A percentile compares a stretch with the other conserved stretches of the same genome.
phyloP scores from a whole-genome alignment of 2,329 filamentous ascomycete species.

The Xylariaceae sp. region DNA sequence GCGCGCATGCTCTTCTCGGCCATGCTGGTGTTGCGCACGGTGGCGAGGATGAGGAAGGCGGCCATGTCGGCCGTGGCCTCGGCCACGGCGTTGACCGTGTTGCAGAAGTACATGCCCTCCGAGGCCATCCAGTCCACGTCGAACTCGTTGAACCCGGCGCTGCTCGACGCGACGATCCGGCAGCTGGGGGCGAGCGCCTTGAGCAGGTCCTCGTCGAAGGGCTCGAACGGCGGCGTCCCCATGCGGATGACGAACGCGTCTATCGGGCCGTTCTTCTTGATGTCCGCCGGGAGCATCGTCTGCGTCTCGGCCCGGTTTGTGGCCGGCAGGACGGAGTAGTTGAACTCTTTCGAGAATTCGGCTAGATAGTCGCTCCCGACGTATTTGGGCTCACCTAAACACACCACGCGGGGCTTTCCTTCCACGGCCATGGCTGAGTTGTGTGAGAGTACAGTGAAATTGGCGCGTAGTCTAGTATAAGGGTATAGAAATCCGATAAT shows the following conservation, averaged over 20 bases:
- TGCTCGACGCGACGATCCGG: conserved; percentile 38
- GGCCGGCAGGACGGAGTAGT: conserved; percentile 31
- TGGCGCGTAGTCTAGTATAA: too few relatives aligned
- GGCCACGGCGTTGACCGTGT: conserved; percentile 43
- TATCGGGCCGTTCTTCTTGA: conserved; percentile 31
- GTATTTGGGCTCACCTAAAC: conserved; percentile 32
- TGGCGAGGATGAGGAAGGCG: conserved; percentile 24
- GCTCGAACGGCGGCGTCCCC: conserved; percentile 40
- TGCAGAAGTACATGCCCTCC: conserved; percentile 44
- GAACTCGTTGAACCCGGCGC: conserved; percentile 41
- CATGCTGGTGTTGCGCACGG: conserved; percentile 36
- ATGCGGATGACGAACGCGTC: conserved; percentile 43
- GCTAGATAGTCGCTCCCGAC: conserved; percentile 31
- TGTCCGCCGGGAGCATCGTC: conserved; percentile 27
- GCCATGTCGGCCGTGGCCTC: conserved; percentile 46
- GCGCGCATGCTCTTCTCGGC: conserved; percentile 29
- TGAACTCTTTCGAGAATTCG: conserved; percentile 29
- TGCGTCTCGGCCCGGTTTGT: conserved; percentile 29
- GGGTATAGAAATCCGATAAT: too few relatives aligned
- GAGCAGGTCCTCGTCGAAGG: conserved; percentile 39
- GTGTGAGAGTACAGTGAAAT: too few relatives aligned
- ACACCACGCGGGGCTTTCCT: conserved; percentile 32
- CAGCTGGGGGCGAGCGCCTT: conserved; percentile 31
- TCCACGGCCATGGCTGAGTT: conserved; percentile 3
- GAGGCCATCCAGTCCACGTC: conserved; percentile 34